Evolutionary conservation across 768 basidiomycete genomes (phyloP).

Genomic region (Saitozyma sp.): DNA sequence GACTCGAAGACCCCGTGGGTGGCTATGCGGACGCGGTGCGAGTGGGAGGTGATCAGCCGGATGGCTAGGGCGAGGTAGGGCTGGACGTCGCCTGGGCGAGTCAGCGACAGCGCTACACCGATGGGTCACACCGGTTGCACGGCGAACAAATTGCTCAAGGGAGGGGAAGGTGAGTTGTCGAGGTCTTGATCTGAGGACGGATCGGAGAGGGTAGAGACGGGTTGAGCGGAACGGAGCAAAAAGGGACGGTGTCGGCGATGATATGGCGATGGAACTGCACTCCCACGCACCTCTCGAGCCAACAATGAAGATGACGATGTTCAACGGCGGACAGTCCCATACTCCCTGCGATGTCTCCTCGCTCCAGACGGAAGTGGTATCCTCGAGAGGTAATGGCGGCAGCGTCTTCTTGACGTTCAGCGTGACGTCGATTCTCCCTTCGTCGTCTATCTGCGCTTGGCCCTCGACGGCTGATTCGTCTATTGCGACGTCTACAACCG

Average conservation of each 20-base stretch:
- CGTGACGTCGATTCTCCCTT: constrained; percentile 50
- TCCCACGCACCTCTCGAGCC: constrained; percentile 61
- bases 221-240: no score
- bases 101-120: background rate
- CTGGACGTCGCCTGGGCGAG: constrained; percentile 61
- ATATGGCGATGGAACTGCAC: background rate
- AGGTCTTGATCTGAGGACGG: no score
- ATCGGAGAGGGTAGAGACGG: no score
- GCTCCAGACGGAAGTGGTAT: constrained; percentile 42
- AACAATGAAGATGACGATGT: constrained; percentile 68
- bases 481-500: no score
- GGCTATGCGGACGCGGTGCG: constrained; percentile 63
- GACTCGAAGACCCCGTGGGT: constrained; percentile 61
- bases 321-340: constrained; percentile 53
- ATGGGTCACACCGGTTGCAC: background rate
- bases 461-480: constrained; percentile 32
- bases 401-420: constrained; percentile 58
- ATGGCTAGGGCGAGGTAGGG: constrained; percentile 63
- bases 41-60: constrained; percentile 54
- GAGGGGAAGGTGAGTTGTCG: background rate
- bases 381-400: constrained; percentile 60
- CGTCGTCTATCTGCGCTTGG: constrained; percentile 35
- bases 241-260: background rate
- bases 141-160: background rate
- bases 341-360: background rate